Conservation (phyloP, 495 filamentous ascomycete genomes). For the Parmelia sp. region DNA sequence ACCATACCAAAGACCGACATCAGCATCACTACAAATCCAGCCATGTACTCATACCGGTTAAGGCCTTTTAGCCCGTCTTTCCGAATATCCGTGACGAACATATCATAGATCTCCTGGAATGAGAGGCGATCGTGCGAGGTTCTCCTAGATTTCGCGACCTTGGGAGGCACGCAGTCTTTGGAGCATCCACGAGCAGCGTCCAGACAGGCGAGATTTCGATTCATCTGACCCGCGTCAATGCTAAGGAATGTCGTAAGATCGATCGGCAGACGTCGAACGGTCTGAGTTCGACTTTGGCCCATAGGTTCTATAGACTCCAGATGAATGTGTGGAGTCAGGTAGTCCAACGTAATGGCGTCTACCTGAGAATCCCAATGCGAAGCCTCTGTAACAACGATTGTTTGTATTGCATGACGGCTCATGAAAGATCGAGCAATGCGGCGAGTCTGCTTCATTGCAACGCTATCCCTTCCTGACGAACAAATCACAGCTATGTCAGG, state of each 20-base stretch:
- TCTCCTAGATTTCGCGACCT: background rate
- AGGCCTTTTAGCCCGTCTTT: conserved; percentile 7
- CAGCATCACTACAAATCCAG: conserved; percentile 9
- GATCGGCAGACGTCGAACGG: conserved; percentile 59
- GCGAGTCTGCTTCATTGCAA: conserved; percentile 43
- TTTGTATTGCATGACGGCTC: conserved; percentile 58
- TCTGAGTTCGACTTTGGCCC: conserved; percentile 40
- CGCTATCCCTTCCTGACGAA: conserved; percentile 50
- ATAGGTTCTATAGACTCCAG: conserved; percentile 54
- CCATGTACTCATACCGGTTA: conserved; percentile 9
- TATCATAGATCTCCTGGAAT: conserved; percentile 1
- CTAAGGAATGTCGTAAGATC: conserved; percentile 67
- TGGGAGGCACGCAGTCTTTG: background rate
- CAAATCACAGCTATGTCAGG: conserved; percentile 70
- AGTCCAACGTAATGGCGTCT: conserved; percentile 45
- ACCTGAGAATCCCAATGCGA: conserved; percentile 42
- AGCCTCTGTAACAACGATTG: conserved; percentile 60
- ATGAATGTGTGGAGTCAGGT: conserved; percentile 58
- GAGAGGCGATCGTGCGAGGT: conserved; percentile 1
- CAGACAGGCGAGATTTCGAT: conserved; percentile 64
- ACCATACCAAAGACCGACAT: conserved; percentile 6
- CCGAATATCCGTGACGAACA: conserved; percentile 11
- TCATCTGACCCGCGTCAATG: conserved; percentile 67
- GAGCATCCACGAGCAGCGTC: conserved; percentile 25
- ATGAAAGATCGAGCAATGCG: conserved; percentile 55